Evolutionary conservation across 352 stramenopile genomes (phyloP).

Genomic region (Phytophthora podocarpi): DNA sequence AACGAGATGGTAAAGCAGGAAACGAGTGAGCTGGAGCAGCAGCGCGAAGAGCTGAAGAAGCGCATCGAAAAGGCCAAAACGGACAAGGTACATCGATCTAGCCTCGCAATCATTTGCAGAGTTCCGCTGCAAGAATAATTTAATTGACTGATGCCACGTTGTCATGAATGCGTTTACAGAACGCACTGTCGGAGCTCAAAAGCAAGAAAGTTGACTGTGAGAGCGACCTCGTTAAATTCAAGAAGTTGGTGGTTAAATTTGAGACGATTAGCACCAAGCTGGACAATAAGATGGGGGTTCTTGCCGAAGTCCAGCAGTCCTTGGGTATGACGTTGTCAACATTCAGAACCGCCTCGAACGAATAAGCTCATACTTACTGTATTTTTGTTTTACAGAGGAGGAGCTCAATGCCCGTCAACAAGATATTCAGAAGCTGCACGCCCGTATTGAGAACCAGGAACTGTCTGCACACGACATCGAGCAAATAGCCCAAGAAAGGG

Average conservation of each 20-base stretch:
- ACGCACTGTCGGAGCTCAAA: slow-evolving; percentile 73
- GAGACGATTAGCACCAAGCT: slow-evolving; percentile 77
- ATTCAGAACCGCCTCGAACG: neutral
- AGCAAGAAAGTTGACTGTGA: slow-evolving; percentile 88
- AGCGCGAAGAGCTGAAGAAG: slow-evolving; percentile 65
- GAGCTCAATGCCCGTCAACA: slow-evolving; percentile 56
- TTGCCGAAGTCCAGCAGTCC: slow-evolving; percentile 67
- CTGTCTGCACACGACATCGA: slow-evolving; percentile 79
- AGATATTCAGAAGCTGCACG: slow-evolving; percentile 61
- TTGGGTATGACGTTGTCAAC: slow-evolving; percentile 62
- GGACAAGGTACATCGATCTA: slow-evolving; percentile 51
- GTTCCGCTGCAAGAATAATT: neutral
- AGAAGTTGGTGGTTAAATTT: slow-evolving; percentile 85
- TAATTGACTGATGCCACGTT: neutral
- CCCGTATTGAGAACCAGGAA: slow-evolving; percentile 81
- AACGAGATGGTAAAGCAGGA: slow-evolving; percentile 65
- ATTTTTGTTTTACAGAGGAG: slow-evolving; percentile 42
- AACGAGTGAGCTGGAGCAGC: slow-evolving; percentile 48
- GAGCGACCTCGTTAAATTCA: slow-evolving; percentile 93
- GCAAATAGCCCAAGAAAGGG: slow-evolving; percentile 70
- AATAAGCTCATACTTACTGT: too few relatives aligned
- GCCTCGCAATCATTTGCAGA: neutral
- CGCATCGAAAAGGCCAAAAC: slow-evolving; percentile 72
- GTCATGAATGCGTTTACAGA: slow-evolving; percentile 31
- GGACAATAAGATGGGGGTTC: slow-evolving; percentile 89